phyloP scores from a whole-genome alignment of 2,329 filamentous ascomycete genomes.

The Cryoendolithus antarcticus region DNA sequence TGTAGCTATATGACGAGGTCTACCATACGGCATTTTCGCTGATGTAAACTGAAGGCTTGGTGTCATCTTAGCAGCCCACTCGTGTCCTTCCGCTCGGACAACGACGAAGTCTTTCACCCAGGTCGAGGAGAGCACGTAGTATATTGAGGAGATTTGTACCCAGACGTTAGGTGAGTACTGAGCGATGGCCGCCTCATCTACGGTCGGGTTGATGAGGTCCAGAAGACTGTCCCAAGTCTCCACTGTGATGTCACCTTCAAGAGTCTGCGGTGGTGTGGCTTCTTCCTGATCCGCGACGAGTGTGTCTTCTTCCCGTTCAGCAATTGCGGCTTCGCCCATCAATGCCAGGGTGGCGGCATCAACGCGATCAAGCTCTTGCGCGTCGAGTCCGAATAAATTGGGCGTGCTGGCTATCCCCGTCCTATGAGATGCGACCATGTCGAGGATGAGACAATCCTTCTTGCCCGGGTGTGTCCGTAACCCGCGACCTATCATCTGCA shows the following conservation, averaged over 20 bases:
- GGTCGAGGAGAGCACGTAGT: constrained; percentile 56
- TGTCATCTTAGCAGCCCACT: constrained; percentile 30
- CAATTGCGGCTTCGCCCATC: constrained; percentile 40
- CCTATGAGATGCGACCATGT: constrained; percentile 79
- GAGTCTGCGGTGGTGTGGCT: constrained; percentile 4
- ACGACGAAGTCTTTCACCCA: constrained; percentile 46
- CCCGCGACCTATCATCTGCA: constrained; percentile 96
- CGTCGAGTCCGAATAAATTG: constrained; percentile 85
- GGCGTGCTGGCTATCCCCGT: constrained; percentile 71
- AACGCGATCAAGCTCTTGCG: constrained; percentile 60
- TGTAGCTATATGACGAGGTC: constrained; percentile 55
- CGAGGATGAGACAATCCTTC: constrained; percentile 82
- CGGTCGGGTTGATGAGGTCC: constrained; percentile 74
- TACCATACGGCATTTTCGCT: constrained; percentile 48
- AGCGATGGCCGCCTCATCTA: constrained; percentile 66
- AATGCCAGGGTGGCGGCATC: constrained; percentile 35
- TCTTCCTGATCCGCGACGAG: constrained; percentile 31
- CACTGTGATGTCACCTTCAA: constrained; percentile 48
- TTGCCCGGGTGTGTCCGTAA: constrained; percentile 75
- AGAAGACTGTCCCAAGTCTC: constrained; percentile 88
- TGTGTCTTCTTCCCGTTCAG: constrained; percentile 37
- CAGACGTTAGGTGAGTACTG: constrained; percentile 64
- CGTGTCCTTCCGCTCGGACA: constrained; percentile 31
- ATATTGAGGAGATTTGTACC: constrained; percentile 62
- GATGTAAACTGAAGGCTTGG: constrained; percentile 24